Percentiles rank a stretch among this genome's conserved stretches.
Conservation (phyloP, 345 rosid species). For the Brassica rapa region DNA sequence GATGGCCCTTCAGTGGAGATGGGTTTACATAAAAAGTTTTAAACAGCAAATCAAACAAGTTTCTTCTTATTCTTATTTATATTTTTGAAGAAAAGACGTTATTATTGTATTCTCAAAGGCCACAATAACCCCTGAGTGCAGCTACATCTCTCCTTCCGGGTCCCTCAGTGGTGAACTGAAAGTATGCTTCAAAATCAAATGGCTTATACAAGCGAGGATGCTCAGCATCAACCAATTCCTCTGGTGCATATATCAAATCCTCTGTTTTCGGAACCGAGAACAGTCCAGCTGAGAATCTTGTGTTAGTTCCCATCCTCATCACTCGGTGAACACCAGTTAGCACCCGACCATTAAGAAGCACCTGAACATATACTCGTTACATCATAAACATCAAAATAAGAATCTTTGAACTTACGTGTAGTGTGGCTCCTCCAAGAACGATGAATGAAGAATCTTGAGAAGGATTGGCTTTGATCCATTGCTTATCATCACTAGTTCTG, state of each 20-base stretch:
- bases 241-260: conserved; percentile 26
- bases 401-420: conserved; percentile 32
- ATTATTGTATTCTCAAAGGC: conserved; percentile 30
- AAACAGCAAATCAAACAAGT: conserved; percentile 11
- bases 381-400: background rate
- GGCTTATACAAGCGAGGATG: conserved; percentile 37
- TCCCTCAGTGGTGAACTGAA: conserved; percentile 26
- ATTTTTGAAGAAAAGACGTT: background rate
- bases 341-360: conserved; percentile 40
- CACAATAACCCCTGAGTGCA: conserved; percentile 39
- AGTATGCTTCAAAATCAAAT: conserved; percentile 35
- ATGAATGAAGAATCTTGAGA: conserved; percentile 50
- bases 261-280: conserved; percentile 30
- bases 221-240: conserved; percentile 35
- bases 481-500: conserved; percentile 38
- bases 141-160: conserved; percentile 19
- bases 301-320: conserved; percentile 37
- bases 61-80: background rate
- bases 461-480: conserved; percentile 46
- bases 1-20: too few species aligned
- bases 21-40: background rate
- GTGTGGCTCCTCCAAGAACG: conserved; percentile 53
- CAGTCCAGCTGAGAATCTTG: conserved; percentile 39
- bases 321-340: conserved; percentile 41
- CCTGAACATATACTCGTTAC: conserved; percentile 28